Conservation (phyloP, 345 rosid species). For the Clarkia xantiana region DNA sequence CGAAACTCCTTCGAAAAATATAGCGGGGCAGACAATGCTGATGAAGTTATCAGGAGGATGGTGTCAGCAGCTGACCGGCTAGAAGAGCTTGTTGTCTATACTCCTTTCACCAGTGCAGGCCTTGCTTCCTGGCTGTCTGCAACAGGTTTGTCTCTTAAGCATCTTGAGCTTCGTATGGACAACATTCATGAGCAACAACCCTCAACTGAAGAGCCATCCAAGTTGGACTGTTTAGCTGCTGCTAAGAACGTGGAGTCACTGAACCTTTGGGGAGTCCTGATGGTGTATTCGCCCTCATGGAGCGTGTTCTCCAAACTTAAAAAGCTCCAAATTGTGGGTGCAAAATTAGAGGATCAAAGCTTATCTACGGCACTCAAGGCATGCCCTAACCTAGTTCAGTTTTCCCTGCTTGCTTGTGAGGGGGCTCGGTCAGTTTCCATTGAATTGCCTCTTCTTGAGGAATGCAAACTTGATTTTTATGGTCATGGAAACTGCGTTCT, state of each 20-base stretch:
- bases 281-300: constrained; percentile 63
- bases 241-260: constrained; percentile 66
- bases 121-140: constrained; percentile 61
- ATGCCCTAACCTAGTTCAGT: constrained; percentile 50
- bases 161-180: constrained; percentile 83
- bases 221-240: constrained; percentile 50
- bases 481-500: constrained; percentile 36
- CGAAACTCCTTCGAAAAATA: constrained; percentile 39
- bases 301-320: constrained; percentile 46
- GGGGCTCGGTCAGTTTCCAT: constrained; percentile 54
- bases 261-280: constrained; percentile 88
- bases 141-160: constrained; percentile 36
- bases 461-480: constrained; percentile 53
- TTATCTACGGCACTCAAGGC: constrained; percentile 50
- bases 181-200: constrained; percentile 41
- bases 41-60: constrained; percentile 43
- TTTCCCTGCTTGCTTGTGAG: constrained; percentile 70
- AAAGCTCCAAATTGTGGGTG: constrained; percentile 74
- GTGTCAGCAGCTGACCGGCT: constrained; percentile 26
- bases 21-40: constrained; percentile 24
- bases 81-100: constrained; percentile 65
- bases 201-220: constrained; percentile 35
- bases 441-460: constrained; percentile 50
- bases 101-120: constrained; percentile 63
- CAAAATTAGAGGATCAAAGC: constrained; percentile 49